Conservation (phyloP, 805 yeast species). For the Zygosaccharomyces bisporus region DNA sequence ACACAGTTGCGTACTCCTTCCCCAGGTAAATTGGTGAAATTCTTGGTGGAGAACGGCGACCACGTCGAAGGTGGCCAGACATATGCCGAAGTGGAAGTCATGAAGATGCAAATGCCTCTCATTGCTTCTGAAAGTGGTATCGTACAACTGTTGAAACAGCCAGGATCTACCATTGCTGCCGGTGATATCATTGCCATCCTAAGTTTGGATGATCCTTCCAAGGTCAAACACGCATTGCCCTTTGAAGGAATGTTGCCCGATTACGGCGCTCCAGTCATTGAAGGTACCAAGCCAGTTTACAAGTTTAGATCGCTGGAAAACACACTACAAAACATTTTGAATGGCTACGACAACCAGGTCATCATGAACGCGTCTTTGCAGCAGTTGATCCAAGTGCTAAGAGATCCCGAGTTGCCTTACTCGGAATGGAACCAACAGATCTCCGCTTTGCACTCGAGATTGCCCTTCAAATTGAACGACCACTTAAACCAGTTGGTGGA, state of each 20-base stretch:
- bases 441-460: slow-evolving; percentile 88
- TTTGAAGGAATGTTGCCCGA: slow-evolving; percentile 92
- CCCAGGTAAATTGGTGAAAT: slow-evolving; percentile 95
- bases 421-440: slow-evolving; percentile 85
- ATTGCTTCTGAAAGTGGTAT: slow-evolving; percentile 91
- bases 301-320: slow-evolving; percentile 55
- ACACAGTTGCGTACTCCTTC: slow-evolving; percentile 98
- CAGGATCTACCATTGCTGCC: slow-evolving; percentile 94
- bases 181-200: slow-evolving; percentile 96
- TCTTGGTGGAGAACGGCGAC: slow-evolving; percentile 91
- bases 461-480: slow-evolving; percentile 73
- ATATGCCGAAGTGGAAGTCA: slow-evolving; percentile 97
- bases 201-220: slow-evolving; percentile 92
- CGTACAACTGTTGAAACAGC: slow-evolving; percentile 91
- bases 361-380: slow-evolving; percentile 82
- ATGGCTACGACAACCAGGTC: slow-evolving; percentile 94
- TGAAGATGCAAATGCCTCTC: slow-evolving; percentile 99
- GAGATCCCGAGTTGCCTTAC: slow-evolving; percentile 80
- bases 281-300: slow-evolving; percentile 82
- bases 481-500: slow-evolving; percentile 61
- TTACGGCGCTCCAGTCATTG: slow-evolving; percentile 74
- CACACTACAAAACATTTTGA: slow-evolving; percentile 72
- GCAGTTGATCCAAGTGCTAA: slow-evolving; percentile 65
- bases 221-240: slow-evolving; percentile 94
- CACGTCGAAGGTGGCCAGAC: slow-evolving; percentile 89